These are phyloP conservation scores for Trifolium subterraneum DNA, from an alignment of 306 rosid species.

Conservation along the genomic window DNA sequence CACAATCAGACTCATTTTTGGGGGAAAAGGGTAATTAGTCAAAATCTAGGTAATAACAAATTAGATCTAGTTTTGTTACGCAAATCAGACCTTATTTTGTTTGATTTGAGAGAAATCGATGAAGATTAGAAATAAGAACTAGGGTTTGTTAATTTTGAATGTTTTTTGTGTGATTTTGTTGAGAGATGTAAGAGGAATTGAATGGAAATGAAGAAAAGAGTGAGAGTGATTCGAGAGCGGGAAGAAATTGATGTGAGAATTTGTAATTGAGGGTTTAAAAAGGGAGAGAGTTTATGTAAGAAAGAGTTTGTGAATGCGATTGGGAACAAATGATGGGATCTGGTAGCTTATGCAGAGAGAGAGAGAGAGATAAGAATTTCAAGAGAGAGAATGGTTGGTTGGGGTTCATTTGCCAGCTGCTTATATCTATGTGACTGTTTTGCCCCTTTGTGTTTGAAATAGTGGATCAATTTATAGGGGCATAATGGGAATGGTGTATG, in stretches of 20 bases:
- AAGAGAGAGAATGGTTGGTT: background rate
- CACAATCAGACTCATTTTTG: background rate
- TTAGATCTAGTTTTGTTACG: background rate
- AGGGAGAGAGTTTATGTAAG: conserved; percentile 32
- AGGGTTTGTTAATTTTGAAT: conserved; percentile 4
- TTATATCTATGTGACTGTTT: background rate
- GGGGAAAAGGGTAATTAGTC: background rate
- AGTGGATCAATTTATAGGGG: background rate
- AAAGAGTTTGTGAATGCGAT: conserved; percentile 2
- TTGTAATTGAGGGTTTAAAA: conserved; percentile 40
- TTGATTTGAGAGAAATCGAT: background rate
- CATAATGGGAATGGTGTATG: background rate
- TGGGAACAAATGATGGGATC: conserved; percentile 4
- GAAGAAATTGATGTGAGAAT: conserved; percentile 47
- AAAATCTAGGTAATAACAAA: background rate
- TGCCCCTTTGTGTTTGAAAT: background rate
- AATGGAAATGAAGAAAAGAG: background rate
- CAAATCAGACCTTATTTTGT: conserved; percentile 40
- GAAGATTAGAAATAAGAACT: background rate
- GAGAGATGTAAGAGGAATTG: conserved; percentile 8
- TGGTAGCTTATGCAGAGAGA: background rate
- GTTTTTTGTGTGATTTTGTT: background rate
- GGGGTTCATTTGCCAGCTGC: conserved; percentile 19
- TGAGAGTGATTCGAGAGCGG: conserved; percentile 43
- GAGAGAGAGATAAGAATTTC: background rate